A percentile compares a stretch with the other conserved stretches of the same genome.
Conservation (phyloP, 495 filamentous ascomycete genomes). For the Aspergillus ellipticus region DNA sequence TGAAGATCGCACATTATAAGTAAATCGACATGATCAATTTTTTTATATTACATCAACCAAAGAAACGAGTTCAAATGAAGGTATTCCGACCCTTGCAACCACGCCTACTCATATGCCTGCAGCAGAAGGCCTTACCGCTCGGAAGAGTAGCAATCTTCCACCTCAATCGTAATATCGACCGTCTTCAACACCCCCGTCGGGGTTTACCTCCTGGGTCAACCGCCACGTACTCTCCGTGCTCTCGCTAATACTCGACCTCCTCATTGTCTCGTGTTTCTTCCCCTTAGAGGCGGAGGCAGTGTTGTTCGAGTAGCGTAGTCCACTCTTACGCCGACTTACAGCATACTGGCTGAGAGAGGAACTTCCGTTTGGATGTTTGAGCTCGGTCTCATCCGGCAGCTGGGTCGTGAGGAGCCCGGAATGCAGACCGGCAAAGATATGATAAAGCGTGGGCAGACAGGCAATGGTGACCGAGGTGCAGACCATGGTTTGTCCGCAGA, state of each 20-base stretch:
- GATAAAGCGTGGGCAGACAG: conserved; percentile 35
- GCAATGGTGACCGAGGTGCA: conserved; percentile 25
- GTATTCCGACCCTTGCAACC: too few species aligned
- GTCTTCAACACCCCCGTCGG: conserved; percentile 17
- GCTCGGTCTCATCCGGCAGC: conserved; percentile 20
- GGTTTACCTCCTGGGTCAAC: conserved; percentile 11
- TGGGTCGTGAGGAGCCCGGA: conserved; percentile 32
- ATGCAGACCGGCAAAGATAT: conserved; percentile 33
- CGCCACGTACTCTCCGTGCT: conserved; percentile 10
- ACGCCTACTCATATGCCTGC: too few species aligned
- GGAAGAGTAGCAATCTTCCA: conserved; percentile 3
- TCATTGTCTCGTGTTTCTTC: background rate
- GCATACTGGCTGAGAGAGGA: conserved; percentile 15
- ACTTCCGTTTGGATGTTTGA: conserved; percentile 13
- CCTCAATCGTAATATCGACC: conserved; percentile 22
- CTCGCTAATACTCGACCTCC: conserved; percentile 10
- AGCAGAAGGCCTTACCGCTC: too few species aligned
- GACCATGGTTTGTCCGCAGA: conserved; percentile 25
- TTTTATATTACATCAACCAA: too few species aligned
- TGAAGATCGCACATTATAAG: too few species aligned
- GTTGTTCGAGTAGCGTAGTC: background rate
- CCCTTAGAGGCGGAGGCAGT: conserved; percentile 5
- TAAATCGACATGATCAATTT: too few species aligned
- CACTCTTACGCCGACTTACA: background rate
- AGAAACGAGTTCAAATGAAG: too few species aligned